phyloP scores from a whole-genome alignment of 495 filamentous ascomycete genomes.

The Gamarada debralockiae region DNA sequence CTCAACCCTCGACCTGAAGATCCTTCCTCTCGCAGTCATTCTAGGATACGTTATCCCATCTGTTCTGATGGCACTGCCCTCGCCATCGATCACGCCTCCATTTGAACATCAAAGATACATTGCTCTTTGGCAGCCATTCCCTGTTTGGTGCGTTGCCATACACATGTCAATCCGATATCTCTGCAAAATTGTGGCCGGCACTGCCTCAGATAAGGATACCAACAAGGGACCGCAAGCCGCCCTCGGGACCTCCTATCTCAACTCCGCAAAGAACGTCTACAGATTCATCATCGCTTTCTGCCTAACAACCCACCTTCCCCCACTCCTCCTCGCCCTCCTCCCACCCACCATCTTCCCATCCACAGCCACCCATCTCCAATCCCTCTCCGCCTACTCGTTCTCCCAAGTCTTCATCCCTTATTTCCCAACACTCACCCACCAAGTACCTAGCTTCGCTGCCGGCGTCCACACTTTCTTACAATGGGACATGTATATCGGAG shows the following conservation, averaged over 20 bases:
- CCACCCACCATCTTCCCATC: slow-evolving; percentile 40
- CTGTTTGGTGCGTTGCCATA: slow-evolving; percentile 40
- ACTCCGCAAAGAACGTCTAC: slow-evolving; percentile 47
- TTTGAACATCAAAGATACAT: slow-evolving; percentile 54
- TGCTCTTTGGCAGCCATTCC: slow-evolving; percentile 59
- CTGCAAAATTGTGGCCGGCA: neutral
- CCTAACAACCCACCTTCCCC: slow-evolving; percentile 38
- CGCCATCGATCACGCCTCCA: slow-evolving; percentile 37
- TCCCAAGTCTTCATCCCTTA: slow-evolving; percentile 26
- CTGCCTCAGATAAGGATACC: slow-evolving; percentile 10
- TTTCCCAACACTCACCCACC: slow-evolving; percentile 26
- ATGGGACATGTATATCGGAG: slow-evolving; percentile 56
- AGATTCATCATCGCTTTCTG: slow-evolving; percentile 46
- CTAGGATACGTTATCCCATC: slow-evolving; percentile 50
- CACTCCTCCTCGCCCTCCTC: slow-evolving; percentile 39
- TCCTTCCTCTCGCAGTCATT: slow-evolving; percentile 43
- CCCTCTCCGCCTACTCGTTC: slow-evolving; percentile 42
- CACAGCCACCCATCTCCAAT: neutral
- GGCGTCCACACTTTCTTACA: slow-evolving; percentile 51
- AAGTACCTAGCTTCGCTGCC: slow-evolving; percentile 38
- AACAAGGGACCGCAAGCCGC: slow-evolving; percentile 21
- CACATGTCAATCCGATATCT: slow-evolving; percentile 10
- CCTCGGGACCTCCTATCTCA: slow-evolving; percentile 29
- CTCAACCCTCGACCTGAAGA: slow-evolving; percentile 39
- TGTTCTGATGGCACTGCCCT: slow-evolving; percentile 47